phyloP scores from a whole-genome alignment of 352 stramenopile genomes.

The Peronospora farinosa region DNA sequence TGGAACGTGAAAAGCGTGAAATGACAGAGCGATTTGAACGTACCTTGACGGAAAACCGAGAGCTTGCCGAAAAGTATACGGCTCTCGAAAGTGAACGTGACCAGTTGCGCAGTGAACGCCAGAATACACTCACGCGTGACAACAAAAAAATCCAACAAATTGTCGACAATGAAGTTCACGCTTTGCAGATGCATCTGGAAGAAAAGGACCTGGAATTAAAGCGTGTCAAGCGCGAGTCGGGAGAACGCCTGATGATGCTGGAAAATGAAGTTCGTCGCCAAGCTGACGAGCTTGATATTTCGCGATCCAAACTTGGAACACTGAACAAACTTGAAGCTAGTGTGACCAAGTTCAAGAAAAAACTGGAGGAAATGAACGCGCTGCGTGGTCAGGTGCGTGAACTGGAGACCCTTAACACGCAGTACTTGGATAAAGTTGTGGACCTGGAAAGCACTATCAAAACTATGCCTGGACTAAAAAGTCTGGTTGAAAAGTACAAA shows the following conservation, averaged over 20 bases:
- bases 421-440: slow-evolving; percentile 80
- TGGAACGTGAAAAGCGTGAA: slow-evolving; percentile 71
- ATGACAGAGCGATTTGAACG: slow-evolving; percentile 69
- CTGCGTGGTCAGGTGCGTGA: slow-evolving; percentile 70
- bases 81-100: slow-evolving; percentile 60
- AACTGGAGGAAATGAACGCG: slow-evolving; percentile 81
- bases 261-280: slow-evolving; percentile 84
- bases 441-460: slow-evolving; percentile 84
- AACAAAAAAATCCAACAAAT: slow-evolving; percentile 88
- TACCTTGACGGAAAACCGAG: slow-evolving; percentile 41
- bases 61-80: slow-evolving; percentile 38
- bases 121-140: slow-evolving; percentile 69
- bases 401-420: slow-evolving; percentile 67
- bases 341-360: slow-evolving; percentile 82
- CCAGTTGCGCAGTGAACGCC: slow-evolving; percentile 61
- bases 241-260: slow-evolving; percentile 67
- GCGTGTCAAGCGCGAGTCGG: slow-evolving; percentile 68
- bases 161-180: slow-evolving; percentile 74
- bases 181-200: slow-evolving; percentile 65
- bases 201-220: slow-evolving; percentile 71
- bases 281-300: slow-evolving; percentile 81
- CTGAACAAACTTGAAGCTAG: slow-evolving; percentile 77
- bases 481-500: slow-evolving; percentile 81
- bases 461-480: slow-evolving; percentile 76
- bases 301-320: slow-evolving; percentile 74